phyloP scores from a whole-genome alignment of 257 asterid species.

The Salvia rosmarinus region DNA sequence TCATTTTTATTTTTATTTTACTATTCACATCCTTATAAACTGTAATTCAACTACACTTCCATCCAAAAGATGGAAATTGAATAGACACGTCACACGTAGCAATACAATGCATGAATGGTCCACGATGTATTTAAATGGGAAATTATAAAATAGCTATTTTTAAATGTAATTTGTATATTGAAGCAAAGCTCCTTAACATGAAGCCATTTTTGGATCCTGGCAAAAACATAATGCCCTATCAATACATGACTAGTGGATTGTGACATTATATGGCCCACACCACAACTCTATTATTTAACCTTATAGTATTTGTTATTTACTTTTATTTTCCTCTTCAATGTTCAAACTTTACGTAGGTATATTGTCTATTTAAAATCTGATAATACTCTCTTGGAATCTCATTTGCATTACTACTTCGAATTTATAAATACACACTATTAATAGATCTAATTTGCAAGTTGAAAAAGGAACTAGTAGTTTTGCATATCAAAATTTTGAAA shows the following conservation, averaged over 20 bases:
- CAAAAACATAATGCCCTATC: slow-evolving; percentile 12
- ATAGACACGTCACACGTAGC: neutral
- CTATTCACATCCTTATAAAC: neutral
- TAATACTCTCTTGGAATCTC: neutral
- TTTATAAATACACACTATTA: neutral
- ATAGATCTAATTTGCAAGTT: neutral
- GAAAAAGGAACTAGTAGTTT: neutral
- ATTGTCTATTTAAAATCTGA: neutral
- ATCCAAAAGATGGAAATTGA: neutral
- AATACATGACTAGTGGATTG: slow-evolving; percentile 12
- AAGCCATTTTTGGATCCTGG: slow-evolving; percentile 26
- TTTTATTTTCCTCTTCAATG: too few relatives aligned
- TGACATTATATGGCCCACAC: slow-evolving; percentile 21
- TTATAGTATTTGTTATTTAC: too few relatives aligned
- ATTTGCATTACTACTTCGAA: neutral
- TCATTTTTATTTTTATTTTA: neutral
- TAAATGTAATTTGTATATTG: neutral
- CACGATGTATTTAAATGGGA: neutral
- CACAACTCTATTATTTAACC: neutral
- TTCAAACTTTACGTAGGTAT: neutral
- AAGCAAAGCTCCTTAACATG: slow-evolving; percentile 18
- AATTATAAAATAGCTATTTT: neutral
- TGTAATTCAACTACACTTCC: neutral
- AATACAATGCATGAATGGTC: neutral
- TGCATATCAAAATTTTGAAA: neutral